phyloP scores from a whole-genome alignment of 2,329 filamentous ascomycete species.

The Dactylellina cionopaga region DNA sequence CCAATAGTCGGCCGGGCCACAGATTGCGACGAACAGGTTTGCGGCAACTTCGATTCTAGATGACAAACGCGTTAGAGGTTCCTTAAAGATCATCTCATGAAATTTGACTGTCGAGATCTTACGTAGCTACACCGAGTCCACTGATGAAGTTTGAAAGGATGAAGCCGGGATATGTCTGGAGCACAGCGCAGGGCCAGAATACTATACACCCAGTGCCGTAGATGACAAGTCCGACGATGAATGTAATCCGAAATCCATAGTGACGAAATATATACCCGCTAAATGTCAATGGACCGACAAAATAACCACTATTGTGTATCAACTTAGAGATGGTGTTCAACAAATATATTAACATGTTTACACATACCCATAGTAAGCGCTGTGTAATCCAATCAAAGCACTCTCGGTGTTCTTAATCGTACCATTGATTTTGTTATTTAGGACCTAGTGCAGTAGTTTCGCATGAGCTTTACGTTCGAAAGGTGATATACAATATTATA shows the following conservation, averaged over 20 bases:
- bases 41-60: conserved; percentile 80
- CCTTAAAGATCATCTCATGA: conserved; percentile 56
- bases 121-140: conserved; percentile 47
- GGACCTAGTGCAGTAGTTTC: conserved; percentile 7
- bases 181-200: conserved; percentile 83
- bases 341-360: no score
- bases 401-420: conserved; percentile 43
- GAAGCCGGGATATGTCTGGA: conserved; percentile 78
- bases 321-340: no score
- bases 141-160: conserved; percentile 50
- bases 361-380: conserved; percentile 65
- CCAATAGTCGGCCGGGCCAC: conserved; percentile 77
- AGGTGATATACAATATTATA: no score
- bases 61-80: conserved; percentile 69
- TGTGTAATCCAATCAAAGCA: conserved; percentile 62
- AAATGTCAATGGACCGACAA: conserved; percentile 60
- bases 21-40: conserved; percentile 76
- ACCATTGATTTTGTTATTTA: conserved; percentile 49
- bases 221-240: conserved; percentile 76
- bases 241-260: conserved; percentile 82
- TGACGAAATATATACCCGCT: conserved; percentile 71
- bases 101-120: neutral
- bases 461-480: conserved; percentile 42
- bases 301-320: conserved; percentile 58
- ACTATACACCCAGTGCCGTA: conserved; percentile 80